A percentile compares a stretch with the other conserved stretches of the same genome.
Evolutionary conservation across 257 asterid species (phyloP).

Genomic region (Plectranthus barbatus): DNA sequence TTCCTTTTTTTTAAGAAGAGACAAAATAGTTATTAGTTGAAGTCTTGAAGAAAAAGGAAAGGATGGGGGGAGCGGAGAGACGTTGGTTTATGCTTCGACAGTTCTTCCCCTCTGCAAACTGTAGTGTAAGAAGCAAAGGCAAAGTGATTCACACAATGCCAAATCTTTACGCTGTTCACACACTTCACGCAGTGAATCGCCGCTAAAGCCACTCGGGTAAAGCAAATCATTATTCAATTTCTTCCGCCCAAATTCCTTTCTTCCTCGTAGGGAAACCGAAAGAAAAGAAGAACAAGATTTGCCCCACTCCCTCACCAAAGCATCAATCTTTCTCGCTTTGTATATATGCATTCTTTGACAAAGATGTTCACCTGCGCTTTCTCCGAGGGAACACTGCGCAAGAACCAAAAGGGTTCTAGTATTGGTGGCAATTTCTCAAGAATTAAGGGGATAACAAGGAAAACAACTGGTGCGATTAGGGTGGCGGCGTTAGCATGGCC

Average conservation of each 20-base stretch:
- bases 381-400: constrained; percentile 2
- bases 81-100: too few species aligned
- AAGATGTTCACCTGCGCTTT: constrained; percentile 19
- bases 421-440: constrained; percentile 3
- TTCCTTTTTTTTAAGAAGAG: too few species aligned
- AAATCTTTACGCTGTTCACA: background rate
- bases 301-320: constrained; percentile 67
- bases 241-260: constrained; percentile 50
- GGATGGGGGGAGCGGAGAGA: too few species aligned
- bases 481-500: constrained; percentile 47
- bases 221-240: background rate
- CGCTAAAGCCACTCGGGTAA: constrained; percentile 1
- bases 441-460: background rate
- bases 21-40: too few species aligned
- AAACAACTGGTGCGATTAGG: background rate
- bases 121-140: background rate
- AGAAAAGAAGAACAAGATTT: constrained; percentile 20
- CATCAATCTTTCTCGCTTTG: constrained; percentile 25
- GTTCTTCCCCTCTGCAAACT: background rate
- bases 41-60: too few species aligned
- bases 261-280: constrained; percentile 54
- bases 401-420: constrained; percentile 10
- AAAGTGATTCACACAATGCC: background rate
- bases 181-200: background rate
- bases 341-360: constrained; percentile 13